Percentiles rank a stretch among this genome's conserved stretches.
Evolutionary conservation across 805 yeast genomes (phyloP).

Genomic region (Kuraishia capsulata): DNA sequence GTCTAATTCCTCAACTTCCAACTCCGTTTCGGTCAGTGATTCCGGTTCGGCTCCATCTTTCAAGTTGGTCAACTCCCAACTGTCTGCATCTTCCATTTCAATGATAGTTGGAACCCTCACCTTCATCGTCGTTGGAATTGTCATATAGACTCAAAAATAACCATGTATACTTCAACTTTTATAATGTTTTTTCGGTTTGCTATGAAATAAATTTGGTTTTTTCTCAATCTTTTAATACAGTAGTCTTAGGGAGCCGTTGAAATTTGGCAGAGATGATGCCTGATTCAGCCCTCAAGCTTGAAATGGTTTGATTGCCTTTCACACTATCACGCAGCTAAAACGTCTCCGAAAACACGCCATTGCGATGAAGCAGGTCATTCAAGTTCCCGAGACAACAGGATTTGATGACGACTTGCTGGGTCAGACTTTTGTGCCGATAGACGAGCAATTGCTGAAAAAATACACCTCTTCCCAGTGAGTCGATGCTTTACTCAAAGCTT

Average conservation of each 20-base stretch:
- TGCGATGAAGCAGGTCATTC: no score
- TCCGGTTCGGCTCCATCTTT: slow-evolving; percentile 56
- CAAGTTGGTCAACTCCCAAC: slow-evolving; percentile 91
- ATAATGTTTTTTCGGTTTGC: no score
- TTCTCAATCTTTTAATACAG: no score
- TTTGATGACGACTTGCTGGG: no score
- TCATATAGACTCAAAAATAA: slow-evolving; percentile 77
- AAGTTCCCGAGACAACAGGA: no score
- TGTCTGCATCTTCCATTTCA: slow-evolving; percentile 94
- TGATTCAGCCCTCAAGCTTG: no score
- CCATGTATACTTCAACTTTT: slow-evolving; percentile 76
- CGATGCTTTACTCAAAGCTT: background rate
- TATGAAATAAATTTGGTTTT: no score
- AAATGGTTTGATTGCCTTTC: no score
- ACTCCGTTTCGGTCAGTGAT: background rate
- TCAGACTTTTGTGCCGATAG: background rate
- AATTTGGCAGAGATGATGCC: no score
- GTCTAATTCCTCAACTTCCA: background rate
- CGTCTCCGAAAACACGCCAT: no score
- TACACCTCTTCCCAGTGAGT: background rate
- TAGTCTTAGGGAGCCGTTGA: no score
- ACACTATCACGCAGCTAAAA: no score
- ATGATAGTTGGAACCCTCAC: slow-evolving; percentile 57
- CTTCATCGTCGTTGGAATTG: background rate
- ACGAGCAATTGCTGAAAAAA: slow-evolving; percentile 6